phyloP scores from a whole-genome alignment of 2,329 filamentous ascomycete species.

The Massarina eburnea region DNA sequence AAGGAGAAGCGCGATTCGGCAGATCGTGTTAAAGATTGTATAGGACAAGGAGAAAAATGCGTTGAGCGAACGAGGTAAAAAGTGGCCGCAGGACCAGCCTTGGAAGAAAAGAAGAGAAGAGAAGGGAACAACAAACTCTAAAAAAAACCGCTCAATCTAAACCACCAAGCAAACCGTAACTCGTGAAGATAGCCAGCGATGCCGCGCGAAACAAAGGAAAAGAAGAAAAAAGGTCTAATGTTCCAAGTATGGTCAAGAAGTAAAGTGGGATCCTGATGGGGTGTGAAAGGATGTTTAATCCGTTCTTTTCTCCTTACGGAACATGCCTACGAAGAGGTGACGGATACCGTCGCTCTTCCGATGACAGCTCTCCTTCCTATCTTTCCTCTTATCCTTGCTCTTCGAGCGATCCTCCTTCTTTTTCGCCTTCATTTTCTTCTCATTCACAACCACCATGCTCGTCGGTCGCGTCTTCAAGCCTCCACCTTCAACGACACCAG shows the following conservation, averaged over 20 bases:
- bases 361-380: slow-evolving; percentile 7
- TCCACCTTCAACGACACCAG: slow-evolving; percentile 29
- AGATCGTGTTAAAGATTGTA: no score
- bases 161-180: no score
- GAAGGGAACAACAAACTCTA: no score
- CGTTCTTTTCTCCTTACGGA: slow-evolving; percentile 6
- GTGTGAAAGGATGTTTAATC: background rate
- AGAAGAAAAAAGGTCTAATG: background rate
- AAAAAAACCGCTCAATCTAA: no score
- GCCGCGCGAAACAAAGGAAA: background rate
- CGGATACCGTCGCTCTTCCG: slow-evolving; percentile 8
- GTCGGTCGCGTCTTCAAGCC: slow-evolving; percentile 33
- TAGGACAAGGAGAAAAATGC: no score
- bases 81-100: no score
- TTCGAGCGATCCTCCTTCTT: slow-evolving; percentile 30
- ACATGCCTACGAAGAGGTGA: slow-evolving; percentile 9
- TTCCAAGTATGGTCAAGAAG: background rate
- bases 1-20: no score
- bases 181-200: slow-evolving; percentile 11
- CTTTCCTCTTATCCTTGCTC: slow-evolving; percentile 23
- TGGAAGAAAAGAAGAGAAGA: no score
- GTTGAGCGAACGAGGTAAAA: no score
- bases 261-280: no score
- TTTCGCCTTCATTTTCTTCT: slow-evolving; percentile 34
- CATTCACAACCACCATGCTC: slow-evolving; percentile 37